A percentile compares a stretch with the other conserved stretches of the same genome.
phyloP scores from a whole-genome alignment of 148 eudicot genomes.

The Nyssa sinensis region DNA sequence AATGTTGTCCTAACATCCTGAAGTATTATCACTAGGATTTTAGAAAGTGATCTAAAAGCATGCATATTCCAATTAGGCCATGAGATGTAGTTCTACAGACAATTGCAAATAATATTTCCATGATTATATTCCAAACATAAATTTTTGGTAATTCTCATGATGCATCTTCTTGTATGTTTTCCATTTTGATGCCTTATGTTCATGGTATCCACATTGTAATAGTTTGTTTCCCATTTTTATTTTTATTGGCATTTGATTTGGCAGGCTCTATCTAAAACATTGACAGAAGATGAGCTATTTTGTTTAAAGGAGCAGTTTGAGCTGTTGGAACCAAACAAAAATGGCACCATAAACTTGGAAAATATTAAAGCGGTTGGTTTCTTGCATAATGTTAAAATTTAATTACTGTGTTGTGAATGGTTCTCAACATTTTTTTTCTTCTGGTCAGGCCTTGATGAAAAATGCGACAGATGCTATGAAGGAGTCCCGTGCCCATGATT shows the following conservation, averaged over 20 bases:
- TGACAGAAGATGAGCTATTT: slow-evolving; percentile 63
- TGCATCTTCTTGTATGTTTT: slow-evolving; percentile 7
- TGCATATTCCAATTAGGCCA: neutral
- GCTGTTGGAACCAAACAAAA: slow-evolving; percentile 65
- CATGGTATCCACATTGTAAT: neutral
- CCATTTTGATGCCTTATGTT: neutral
- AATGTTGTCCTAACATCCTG: neutral
- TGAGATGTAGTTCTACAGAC: slow-evolving; percentile 1
- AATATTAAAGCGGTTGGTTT: slow-evolving; percentile 62
- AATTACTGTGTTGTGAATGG: neutral
- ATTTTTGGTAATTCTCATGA: neutral
- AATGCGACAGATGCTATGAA: slow-evolving; percentile 83
- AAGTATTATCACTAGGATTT: neutral
- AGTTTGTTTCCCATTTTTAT: neutral
- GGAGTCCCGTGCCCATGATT: slow-evolving; percentile 73
- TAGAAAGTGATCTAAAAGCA: slow-evolving; percentile 2
- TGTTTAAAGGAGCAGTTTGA: slow-evolving; percentile 68
- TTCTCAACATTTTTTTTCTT: slow-evolving; percentile 13
- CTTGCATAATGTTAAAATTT: neutral
- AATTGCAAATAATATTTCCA: slow-evolving; percentile 8
- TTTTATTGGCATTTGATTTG: slow-evolving; percentile 9
- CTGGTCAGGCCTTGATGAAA: slow-evolving; percentile 66
- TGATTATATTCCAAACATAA: neutral
- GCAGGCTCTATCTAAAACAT: slow-evolving; percentile 79
- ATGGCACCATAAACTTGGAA: slow-evolving; percentile 64